phyloP scores from a whole-genome alignment of 2,329 filamentous ascomycete species.

The Penicillium sp. region DNA sequence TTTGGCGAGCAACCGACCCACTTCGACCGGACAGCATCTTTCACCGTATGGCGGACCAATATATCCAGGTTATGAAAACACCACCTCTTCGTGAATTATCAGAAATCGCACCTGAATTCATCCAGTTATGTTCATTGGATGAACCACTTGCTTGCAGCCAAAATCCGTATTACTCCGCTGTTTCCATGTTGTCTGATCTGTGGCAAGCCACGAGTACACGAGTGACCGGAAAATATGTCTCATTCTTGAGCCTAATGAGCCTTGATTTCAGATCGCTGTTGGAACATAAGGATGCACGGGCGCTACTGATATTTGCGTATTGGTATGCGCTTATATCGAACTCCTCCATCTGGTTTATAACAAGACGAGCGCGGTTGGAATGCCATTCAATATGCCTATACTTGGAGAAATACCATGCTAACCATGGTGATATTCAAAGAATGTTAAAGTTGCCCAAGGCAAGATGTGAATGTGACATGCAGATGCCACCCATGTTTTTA shows the following conservation, averaged over 20 bases:
- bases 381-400: constrained; percentile 52
- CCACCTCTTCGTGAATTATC: constrained; percentile 2
- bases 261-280: constrained; percentile 46
- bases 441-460: constrained; percentile 3
- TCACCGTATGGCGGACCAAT: constrained; percentile 28
- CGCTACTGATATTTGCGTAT: constrained; percentile 56
- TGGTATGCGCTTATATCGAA: constrained; percentile 56
- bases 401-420: constrained; percentile 30
- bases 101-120: constrained; percentile 8
- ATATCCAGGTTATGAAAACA: background rate
- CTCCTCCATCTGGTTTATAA: constrained; percentile 51
- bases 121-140: constrained; percentile 6
- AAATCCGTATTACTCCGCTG: constrained; percentile 14
- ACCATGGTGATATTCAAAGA: constrained; percentile 7
- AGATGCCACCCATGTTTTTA: background rate
- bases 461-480: background rate
- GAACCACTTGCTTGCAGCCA: background rate
- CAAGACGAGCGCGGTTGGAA: constrained; percentile 48
- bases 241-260: constrained; percentile 10
- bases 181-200: constrained; percentile 8
- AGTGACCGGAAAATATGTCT: constrained; percentile 5
- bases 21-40: constrained; percentile 49
- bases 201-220: background rate
- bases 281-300: constrained; percentile 52
- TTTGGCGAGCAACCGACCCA: constrained; percentile 54